These are phyloP conservation scores for Xylariaceae sp. DNA, from an alignment of 2,329 filamentous ascomycete species.

Conservation along the genomic window DNA sequence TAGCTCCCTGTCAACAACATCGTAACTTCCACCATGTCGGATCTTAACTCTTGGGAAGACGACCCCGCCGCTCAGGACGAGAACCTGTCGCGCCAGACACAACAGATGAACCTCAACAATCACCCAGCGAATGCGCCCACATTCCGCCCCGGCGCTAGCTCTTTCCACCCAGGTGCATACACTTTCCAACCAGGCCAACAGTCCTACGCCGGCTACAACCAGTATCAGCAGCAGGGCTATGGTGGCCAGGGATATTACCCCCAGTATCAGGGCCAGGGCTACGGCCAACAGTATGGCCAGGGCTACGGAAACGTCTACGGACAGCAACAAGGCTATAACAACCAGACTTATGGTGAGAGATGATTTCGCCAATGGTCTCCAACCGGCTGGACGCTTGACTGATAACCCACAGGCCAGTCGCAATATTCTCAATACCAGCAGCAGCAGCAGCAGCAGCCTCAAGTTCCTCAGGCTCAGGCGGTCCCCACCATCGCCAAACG, in stretches of 20 bases:
- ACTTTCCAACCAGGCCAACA: constrained; percentile 68
- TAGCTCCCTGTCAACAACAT: neutral
- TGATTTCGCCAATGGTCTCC: neutral
- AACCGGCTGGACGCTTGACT: no score
- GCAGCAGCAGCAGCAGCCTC: constrained; percentile 42
- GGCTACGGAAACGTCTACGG: constrained; percentile 48
- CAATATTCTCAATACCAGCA: constrained; percentile 52
- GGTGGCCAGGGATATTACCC: constrained; percentile 46
- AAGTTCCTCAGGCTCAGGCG: constrained; percentile 34
- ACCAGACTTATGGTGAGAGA: constrained; percentile 36
- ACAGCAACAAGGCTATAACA: constrained; percentile 37
- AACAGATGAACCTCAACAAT: constrained; percentile 68
- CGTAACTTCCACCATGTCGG: constrained; percentile 59
- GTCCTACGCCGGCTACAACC: constrained; percentile 55
- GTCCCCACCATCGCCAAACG: constrained; percentile 60
- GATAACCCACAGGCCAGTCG: constrained; percentile 46
- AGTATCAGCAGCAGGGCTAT: constrained; percentile 52
- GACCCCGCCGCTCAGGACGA: constrained; percentile 74
- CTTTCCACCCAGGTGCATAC: constrained; percentile 68
- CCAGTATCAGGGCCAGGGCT: constrained; percentile 43
- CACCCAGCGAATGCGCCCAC: constrained; percentile 41
- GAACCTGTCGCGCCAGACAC: constrained; percentile 69
- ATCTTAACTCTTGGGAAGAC: constrained; percentile 94
- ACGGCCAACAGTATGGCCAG: constrained; percentile 48
- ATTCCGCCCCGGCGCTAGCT: constrained; percentile 62